phyloP scores from a whole-genome alignment of 805 yeast genomes.

The Starmera amethionina region DNA sequence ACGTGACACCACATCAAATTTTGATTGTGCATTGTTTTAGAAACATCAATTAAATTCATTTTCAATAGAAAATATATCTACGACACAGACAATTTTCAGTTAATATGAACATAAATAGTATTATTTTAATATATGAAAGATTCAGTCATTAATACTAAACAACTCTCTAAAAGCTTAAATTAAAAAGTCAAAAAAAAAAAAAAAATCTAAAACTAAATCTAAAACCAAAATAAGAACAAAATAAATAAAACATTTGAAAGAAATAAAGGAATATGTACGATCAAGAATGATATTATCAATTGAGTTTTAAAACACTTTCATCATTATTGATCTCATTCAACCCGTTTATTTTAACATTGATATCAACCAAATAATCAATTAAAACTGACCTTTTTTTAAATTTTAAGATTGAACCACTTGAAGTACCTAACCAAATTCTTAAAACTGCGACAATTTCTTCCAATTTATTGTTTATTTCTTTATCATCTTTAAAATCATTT shows the following conservation, averaged over 20 bases:
- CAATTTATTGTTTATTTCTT: conserved; percentile 12
- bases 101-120: not conserved
- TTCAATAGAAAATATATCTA: no score
- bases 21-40: no score
- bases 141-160: not conserved
- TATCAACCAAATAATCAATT: conserved; percentile 21
- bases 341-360: conserved; percentile 17
- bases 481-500: conserved; percentile 8
- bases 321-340: conserved; percentile 4
- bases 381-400: conserved; percentile 21
- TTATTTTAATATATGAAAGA: no score
- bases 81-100: no score
- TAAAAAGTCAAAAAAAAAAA: not conserved
- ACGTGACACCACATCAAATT: no score
- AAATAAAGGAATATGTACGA: not conserved
- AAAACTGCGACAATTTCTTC: conserved; percentile 22
- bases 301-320: no score
- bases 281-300: not conserved
- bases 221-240: not conserved
- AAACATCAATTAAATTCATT: no score
- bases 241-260: not conserved
- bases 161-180: not conserved
- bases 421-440: conserved; percentile 26
- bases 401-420: conserved; percentile 17
- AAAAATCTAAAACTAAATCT: not conserved